Conservation (phyloP, 2,329 filamentous ascomycete species). For the Colletotrichum tanaceti region DNA sequence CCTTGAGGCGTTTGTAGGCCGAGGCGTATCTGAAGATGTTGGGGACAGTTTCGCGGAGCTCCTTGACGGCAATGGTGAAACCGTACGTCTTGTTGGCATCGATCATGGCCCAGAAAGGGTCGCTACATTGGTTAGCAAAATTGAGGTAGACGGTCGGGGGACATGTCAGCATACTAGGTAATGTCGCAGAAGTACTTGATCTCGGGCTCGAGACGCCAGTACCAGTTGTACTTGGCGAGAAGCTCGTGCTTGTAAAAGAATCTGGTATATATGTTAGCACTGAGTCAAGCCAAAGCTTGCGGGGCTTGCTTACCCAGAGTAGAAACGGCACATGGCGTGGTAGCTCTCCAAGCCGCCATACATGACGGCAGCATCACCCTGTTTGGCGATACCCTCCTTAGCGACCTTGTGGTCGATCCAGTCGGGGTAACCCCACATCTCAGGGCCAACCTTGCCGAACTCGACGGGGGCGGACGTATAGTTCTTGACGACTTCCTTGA, state of each 20-base stretch:
- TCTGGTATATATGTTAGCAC: conserved; percentile 54
- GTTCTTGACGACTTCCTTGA: conserved; percentile 88
- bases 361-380: conserved; percentile 98
- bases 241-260: conserved; percentile 98
- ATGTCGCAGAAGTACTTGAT: conserved; percentile 99
- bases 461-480: conserved; percentile 90
- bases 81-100: conserved; percentile 97
- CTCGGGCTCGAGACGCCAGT: conserved; percentile 98
- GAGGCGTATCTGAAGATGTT: conserved; percentile 99
- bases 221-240: conserved; percentile 98
- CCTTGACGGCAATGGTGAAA: conserved; percentile 98
- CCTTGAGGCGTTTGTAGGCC: conserved; percentile 93
- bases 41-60: conserved; percentile 95
- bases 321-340: conserved; percentile 99
- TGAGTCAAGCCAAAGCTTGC: background rate
- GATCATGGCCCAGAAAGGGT: conserved; percentile 96
- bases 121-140: conserved; percentile 62
- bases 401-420: conserved; percentile 96
- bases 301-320: conserved; percentile 79
- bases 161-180: conserved; percentile 76
- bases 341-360: conserved; percentile 99
- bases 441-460: conserved; percentile 90
- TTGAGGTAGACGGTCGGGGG: background rate
- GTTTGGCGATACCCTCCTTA: conserved; percentile 95
- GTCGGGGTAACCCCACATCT: conserved; percentile 96